Evolutionary conservation across 805 yeast species (phyloP).

Genomic region (Saccharomycopsis vini): DNA sequence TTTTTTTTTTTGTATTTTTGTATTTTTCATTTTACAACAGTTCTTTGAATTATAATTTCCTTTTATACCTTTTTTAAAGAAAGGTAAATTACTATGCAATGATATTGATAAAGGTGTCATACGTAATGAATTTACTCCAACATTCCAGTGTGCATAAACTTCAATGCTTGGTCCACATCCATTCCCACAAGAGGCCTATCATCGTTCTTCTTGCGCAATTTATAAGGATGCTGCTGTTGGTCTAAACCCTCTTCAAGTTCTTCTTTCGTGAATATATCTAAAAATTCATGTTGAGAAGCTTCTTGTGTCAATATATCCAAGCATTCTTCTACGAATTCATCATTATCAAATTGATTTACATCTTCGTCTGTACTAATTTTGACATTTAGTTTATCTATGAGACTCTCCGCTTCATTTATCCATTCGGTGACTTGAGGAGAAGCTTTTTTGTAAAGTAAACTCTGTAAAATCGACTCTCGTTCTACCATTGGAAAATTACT

Average conservation of each 20-base stretch:
- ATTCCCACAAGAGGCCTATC: constrained; percentile 7
- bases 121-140: no score
- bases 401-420: constrained; percentile 41
- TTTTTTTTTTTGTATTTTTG: no score
- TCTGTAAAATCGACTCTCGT: constrained; percentile 74
- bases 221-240: constrained; percentile 5
- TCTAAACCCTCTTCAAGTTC: constrained; percentile 15
- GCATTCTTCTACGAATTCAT: constrained; percentile 6
- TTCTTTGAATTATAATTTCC: no score
- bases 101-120: no score
- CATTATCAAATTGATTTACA: not conserved
- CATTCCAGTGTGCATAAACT: constrained; percentile 17
- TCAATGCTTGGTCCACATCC: constrained; percentile 11
- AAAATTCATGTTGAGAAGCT: constrained; percentile 13
- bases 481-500: constrained; percentile 79
- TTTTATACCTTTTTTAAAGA: no score
- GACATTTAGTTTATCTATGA: constrained; percentile 8
- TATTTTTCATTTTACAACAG: no score
- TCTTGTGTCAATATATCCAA: constrained; percentile 11
- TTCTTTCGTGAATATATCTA: constrained; percentile 16
- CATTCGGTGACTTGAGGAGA: constrained; percentile 87
- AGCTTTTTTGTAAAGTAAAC: constrained; percentile 77
- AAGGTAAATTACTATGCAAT: no score
- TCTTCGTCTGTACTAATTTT: not conserved
- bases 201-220: constrained; percentile 6